Evolutionary conservation across 2,329 filamentous ascomycete species (phyloP).

Genomic region (Colletotrichum tofieldiae): DNA sequence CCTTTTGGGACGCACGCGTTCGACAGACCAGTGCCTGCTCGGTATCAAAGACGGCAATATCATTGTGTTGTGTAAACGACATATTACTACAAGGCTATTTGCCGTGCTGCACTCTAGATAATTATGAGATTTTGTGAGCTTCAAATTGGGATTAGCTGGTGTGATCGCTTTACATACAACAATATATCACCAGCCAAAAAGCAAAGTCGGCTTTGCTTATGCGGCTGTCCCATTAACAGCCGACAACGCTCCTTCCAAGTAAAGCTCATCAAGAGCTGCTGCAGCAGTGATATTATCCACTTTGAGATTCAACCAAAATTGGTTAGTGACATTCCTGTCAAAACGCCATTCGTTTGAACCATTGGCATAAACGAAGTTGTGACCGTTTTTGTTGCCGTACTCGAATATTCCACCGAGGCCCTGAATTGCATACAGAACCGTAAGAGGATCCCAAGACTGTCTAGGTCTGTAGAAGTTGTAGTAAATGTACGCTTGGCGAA

Average conservation of each 20-base stretch:
- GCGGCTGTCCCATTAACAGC: not conserved
- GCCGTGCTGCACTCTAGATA: not conserved
- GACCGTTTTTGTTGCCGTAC: slow-evolving; percentile 56
- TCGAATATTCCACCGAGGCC: slow-evolving; percentile 55
- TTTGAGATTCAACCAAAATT: slow-evolving; percentile 58
- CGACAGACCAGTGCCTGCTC: slow-evolving; percentile 12
- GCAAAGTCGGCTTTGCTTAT: not conserved
- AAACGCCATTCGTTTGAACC: slow-evolving; percentile 62
- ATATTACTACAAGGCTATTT: not conserved
- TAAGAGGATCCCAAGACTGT: slow-evolving; percentile 60
- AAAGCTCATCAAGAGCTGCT: slow-evolving; percentile 49
- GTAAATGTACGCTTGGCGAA: slow-evolving; percentile 57
- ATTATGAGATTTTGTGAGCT: not conserved
- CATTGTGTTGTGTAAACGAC: not conserved
- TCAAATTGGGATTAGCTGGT: no score
- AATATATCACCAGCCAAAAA: not conserved
- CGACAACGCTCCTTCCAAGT: slow-evolving; percentile 47
- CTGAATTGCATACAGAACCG: slow-evolving; percentile 57
- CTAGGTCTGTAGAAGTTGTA: slow-evolving; percentile 55
- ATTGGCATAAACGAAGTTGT: slow-evolving; percentile 57
- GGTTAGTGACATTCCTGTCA: slow-evolving; percentile 53
- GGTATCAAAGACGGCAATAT: not conserved
- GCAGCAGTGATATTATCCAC: slow-evolving; percentile 50
- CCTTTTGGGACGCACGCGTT: slow-evolving; percentile 37
- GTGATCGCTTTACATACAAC: not conserved